Evolutionary conservation across 2,329 filamentous ascomycete genomes (phyloP).

Genomic region (Leptoxyphium fumago): DNA sequence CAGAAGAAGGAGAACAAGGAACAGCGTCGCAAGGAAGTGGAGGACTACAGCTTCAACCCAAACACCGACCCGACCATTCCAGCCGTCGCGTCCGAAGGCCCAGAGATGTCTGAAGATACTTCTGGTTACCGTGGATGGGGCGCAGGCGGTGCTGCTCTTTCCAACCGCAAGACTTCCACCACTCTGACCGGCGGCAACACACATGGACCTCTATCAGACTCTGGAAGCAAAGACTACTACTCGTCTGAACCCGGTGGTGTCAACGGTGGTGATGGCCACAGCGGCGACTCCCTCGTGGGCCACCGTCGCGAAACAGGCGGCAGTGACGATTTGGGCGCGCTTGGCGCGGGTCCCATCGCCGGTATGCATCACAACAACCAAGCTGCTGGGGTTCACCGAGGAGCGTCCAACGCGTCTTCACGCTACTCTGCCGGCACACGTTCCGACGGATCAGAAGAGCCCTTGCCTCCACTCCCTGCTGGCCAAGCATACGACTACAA

Average conservation of each 20-base stretch:
- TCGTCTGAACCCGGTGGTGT: slow-evolving; percentile 26
- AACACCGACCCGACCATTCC: slow-evolving; percentile 79
- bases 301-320: slow-evolving; percentile 40
- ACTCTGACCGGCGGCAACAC: slow-evolving; percentile 62
- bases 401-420: slow-evolving; percentile 89
- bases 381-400: slow-evolving; percentile 58
- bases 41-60: slow-evolving; percentile 96
- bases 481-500: slow-evolving; percentile 18
- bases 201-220: slow-evolving; percentile 48
- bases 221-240: slow-evolving; percentile 38
- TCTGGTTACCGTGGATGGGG: slow-evolving; percentile 93
- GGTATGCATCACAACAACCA: slow-evolving; percentile 41
- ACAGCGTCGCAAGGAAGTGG: slow-evolving; percentile 83
- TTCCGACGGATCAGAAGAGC: slow-evolving; percentile 48
- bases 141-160: slow-evolving; percentile 53
- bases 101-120: slow-evolving; percentile 63
- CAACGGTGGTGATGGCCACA: slow-evolving; percentile 41
- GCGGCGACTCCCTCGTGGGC: slow-evolving; percentile 49
- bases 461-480: slow-evolving; percentile 4
- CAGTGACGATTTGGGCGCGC: slow-evolving; percentile 67
- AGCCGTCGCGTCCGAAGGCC: slow-evolving; percentile 36
- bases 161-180: slow-evolving; percentile 66
- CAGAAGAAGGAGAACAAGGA: slow-evolving; percentile 74
- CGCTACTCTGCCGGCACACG: slow-evolving; percentile 73
- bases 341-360: slow-evolving; percentile 53